Base-by-base conservation (phyloP, 2,329 filamentous ascomycete species). In the Grosmannia clavigera region DNA sequence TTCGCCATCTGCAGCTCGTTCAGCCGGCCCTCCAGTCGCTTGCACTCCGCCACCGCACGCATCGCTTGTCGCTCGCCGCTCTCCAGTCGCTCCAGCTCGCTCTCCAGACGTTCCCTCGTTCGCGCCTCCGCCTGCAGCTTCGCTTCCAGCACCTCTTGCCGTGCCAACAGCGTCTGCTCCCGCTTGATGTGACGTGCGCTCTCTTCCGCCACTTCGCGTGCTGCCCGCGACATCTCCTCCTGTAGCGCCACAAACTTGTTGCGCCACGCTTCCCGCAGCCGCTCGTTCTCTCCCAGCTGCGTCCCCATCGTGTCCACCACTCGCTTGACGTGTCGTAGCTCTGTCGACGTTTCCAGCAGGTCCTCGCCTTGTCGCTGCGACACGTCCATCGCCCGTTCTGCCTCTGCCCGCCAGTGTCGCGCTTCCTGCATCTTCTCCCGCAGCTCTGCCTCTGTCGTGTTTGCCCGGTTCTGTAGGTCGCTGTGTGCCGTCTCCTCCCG, bases 281-380 rank as follows among this genome's bases (percentile, higher is more conserved):
- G 84, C 68, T 92, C 85, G 68, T 90, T 92, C 74, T 96, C 92
- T 68, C 94, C 86, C 51, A 94, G 82, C 69, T 95, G 91, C 54
- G 81, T 81, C 63, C 85, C 84, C 60, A 96, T 78, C 27, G 84
- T 86, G 63, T 86, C 83, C 61, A 95, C 83, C 35, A 85, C 84
- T 69, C 82, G 84, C 66, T 85, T 84, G 60, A 96, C 77, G 64
- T 87, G 85, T 70, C 87, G 89, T 66, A 89, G 91, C 68, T 84
- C 80, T 9, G 79, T 78, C 11, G 76, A 65, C 2, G 75, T 73
- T 50, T 79, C 73, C 14, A 72, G 69, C 27, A 82, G 70, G 46
- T 83, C 80, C 53, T 75, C 74, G 43, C 75, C 73, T 64, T 76
- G 75, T 59, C 77, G 75, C 51, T 76, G 75, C 51, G 77, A 75